These are phyloP conservation scores for Termitomyces sp. DNA, from an alignment of 768 basidiomycete species.

Conservation along the genomic window DNA sequence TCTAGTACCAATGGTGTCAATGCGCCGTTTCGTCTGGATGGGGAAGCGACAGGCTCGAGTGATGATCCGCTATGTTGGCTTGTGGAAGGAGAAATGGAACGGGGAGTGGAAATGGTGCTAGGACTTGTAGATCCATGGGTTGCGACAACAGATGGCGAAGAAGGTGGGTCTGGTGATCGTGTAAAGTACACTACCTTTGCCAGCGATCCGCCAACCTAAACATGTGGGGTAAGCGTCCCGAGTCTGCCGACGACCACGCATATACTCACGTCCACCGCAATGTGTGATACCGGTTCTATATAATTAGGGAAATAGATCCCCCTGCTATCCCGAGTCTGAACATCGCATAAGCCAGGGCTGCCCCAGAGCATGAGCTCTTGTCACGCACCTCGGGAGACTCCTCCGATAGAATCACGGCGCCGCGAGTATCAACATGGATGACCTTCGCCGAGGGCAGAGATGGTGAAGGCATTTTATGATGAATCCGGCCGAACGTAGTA, in stretches of 20 bases:
- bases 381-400: slow-evolving; percentile 85
- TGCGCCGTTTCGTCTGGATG: slow-evolving; percentile 56
- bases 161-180: slow-evolving; percentile 81
- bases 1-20: slow-evolving; percentile 79
- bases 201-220: slow-evolving; percentile 91
- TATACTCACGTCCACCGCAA: slow-evolving; percentile 88
- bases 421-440: slow-evolving; percentile 93
- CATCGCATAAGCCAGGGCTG: slow-evolving; percentile 9
- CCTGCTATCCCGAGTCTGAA: slow-evolving; percentile 84
- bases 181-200: slow-evolving; percentile 99
- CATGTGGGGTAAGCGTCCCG: slow-evolving; percentile 9
- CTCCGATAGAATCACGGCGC: slow-evolving; percentile 89
- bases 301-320: slow-evolving; percentile 98
- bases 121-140: slow-evolving; percentile 51
- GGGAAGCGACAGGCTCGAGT: slow-evolving; percentile 21
- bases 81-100: slow-evolving; percentile 37
- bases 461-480: slow-evolving; percentile 38
- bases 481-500: slow-evolving; percentile 8
- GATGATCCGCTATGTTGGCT: slow-evolving; percentile 24
- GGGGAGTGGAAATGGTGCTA: slow-evolving; percentile 39
- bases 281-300: slow-evolving; percentile 96
- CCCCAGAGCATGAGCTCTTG: neutral
- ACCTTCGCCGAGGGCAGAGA: slow-evolving; percentile 77
- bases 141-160: slow-evolving; percentile 64
- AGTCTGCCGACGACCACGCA: slow-evolving; percentile 2